phyloP scores from a whole-genome alignment of 306 rosid species.

The Arachis hypogaea region DNA sequence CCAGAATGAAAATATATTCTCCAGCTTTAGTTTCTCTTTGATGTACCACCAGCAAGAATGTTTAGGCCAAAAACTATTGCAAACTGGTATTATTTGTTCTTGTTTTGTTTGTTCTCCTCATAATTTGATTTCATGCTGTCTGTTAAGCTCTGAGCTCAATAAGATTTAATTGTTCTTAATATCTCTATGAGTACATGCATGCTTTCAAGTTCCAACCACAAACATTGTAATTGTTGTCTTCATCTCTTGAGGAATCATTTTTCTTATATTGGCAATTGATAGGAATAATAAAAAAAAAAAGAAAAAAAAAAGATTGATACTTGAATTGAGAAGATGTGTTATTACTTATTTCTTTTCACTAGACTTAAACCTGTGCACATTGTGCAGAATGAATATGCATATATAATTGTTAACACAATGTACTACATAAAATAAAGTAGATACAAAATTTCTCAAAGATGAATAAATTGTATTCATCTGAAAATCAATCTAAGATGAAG shows the following conservation, averaged over 20 bases:
- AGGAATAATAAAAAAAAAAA: too few species aligned
- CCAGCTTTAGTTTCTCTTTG: conserved; percentile 1
- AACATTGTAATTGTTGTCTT: conserved; percentile 15
- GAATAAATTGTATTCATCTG: too few species aligned
- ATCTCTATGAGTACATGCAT: not conserved
- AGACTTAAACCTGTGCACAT: too few species aligned
- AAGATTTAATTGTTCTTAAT: not conserved
- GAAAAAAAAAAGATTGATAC: too few species aligned
- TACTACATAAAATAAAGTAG: not conserved
- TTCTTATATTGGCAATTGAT: not conserved
- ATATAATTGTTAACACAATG: not conserved
- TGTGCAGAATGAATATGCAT: too few species aligned
- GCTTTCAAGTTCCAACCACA: not conserved
- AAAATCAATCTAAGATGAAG: conserved; percentile 42
- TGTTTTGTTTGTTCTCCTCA: not conserved
- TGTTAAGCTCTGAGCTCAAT: not conserved
- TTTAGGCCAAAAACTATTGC: not conserved
- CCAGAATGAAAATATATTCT: not conserved
- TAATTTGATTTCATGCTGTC: not conserved
- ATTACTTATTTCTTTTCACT: too few species aligned
- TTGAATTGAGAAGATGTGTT: too few species aligned
- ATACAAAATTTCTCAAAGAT: too few species aligned
- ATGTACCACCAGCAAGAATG: not conserved
- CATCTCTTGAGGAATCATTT: conserved; percentile 1
- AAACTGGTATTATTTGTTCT: not conserved